Evolutionary conservation across 306 rosid genomes (phyloP).

Genomic region (Ormosia emarginata): DNA sequence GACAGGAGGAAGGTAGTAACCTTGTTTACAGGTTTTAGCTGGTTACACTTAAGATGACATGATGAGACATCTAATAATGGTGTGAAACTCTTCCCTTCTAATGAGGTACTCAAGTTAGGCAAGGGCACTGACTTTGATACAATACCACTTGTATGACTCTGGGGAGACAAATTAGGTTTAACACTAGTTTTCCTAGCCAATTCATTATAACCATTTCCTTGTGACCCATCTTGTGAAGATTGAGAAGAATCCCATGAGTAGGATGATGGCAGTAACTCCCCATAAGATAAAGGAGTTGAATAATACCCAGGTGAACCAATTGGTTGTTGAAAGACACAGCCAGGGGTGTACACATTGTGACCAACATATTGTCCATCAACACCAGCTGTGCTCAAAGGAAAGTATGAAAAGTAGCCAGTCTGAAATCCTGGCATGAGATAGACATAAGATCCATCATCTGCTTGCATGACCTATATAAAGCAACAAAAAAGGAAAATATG

Average conservation of each 20-base stretch:
- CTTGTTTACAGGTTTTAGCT: conserved; percentile 55
- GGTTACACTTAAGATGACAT: conserved; percentile 45
- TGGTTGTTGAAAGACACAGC: conserved; percentile 49
- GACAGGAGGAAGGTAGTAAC: conserved; percentile 26
- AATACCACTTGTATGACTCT: conserved; percentile 32
- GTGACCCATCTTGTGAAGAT: conserved; percentile 42
- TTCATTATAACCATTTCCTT: conserved; percentile 40
- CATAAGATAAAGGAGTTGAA: conserved; percentile 42
- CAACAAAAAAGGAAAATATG: conserved; percentile 12
- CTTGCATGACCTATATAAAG: conserved; percentile 73
- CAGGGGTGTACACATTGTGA: conserved; percentile 54
- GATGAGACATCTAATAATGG: conserved; percentile 41
- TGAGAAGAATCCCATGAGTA: conserved; percentile 52
- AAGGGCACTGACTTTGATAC: conserved; percentile 35
- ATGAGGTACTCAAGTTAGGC: conserved; percentile 25
- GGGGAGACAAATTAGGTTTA: conserved; percentile 42
- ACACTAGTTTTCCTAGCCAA: conserved; percentile 37
- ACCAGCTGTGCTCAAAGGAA: conserved; percentile 42
- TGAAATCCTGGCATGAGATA: conserved; percentile 73
- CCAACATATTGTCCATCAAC: conserved; percentile 65
- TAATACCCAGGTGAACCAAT: conserved; percentile 51
- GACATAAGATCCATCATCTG: conserved; percentile 78
- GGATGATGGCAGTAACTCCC: conserved; percentile 47
- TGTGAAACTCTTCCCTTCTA: conserved; percentile 27
- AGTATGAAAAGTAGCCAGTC: conserved; percentile 53